A percentile compares a stretch with the other conserved stretches of the same genome.
Conservation (phyloP, 768 basidiomycete genomes). For the Agrocybe praecox region DNA sequence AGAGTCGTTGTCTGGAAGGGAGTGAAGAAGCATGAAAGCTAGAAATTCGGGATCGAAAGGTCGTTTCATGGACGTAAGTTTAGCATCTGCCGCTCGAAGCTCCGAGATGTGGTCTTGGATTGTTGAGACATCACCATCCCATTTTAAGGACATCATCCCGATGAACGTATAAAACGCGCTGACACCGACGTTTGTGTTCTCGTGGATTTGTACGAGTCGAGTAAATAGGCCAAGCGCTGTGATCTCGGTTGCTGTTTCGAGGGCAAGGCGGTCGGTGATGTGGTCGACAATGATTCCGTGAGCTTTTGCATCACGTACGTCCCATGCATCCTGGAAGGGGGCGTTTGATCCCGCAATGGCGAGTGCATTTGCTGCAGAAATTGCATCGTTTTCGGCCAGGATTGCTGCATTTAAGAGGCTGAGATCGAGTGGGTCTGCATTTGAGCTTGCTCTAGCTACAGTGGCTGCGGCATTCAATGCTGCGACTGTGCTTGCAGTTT, state of each 20-base stretch:
- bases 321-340: background rate
- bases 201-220: conserved; percentile 7
- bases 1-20: too few relatives aligned
- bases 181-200: conserved; percentile 11
- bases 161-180: conserved; percentile 9
- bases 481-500: background rate
- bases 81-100: too few relatives aligned
- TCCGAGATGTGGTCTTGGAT: conserved; percentile 7
- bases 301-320: conserved; percentile 3
- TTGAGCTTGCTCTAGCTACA: too few relatives aligned
- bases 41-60: too few relatives aligned
- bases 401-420: too few relatives aligned
- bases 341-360: too few relatives aligned
- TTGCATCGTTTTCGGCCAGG: too few relatives aligned
- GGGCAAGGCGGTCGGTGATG: conserved; percentile 8
- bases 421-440: too few relatives aligned
- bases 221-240: conserved; percentile 2
- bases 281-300: conserved; percentile 11
- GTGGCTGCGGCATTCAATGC: too few relatives aligned
- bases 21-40: too few relatives aligned
- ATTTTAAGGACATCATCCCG: conserved; percentile 6
- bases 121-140: conserved; percentile 5
- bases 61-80: too few relatives aligned
- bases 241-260: background rate
- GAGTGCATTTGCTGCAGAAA: too few relatives aligned